phyloP scores from a whole-genome alignment of 1,284 basidiomycete genomes.

The Porodaedalea pini region DNA sequence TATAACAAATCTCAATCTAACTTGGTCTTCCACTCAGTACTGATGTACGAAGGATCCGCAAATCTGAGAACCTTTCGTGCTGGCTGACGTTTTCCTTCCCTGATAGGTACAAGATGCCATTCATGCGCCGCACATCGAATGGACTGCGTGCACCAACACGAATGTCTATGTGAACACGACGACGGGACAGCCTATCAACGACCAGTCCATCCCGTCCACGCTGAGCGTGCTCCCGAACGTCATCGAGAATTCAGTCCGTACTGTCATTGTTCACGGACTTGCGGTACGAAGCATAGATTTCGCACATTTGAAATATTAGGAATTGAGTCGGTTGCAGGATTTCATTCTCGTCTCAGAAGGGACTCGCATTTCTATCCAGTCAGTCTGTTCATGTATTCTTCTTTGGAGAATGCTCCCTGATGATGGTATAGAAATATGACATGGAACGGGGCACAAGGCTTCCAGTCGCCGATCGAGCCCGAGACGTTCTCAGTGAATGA shows the following conservation, averaged over 20 bases:
- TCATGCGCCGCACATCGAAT: conserved; percentile 54
- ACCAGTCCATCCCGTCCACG: conserved; percentile 36
- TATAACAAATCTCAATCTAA: conserved; percentile 21
- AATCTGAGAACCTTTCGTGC: background rate
- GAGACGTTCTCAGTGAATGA: conserved; percentile 36
- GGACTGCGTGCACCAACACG: conserved; percentile 43
- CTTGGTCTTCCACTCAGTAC: conserved; percentile 28
- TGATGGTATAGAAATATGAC: conserved; percentile 36
- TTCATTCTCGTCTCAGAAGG: conserved; percentile 55
- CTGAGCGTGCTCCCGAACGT: conserved; percentile 39
- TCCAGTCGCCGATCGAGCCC: conserved; percentile 36
- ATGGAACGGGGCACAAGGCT: conserved; percentile 38
- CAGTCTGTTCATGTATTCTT: background rate
- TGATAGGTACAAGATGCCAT: conserved; percentile 54
- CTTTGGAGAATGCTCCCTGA: background rate
- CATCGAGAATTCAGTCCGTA: conserved; percentile 39
- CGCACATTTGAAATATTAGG: conserved; percentile 4
- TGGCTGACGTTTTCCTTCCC: background rate
- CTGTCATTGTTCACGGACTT: conserved; percentile 34
- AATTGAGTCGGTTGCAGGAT: conserved; percentile 33
- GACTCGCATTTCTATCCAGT: conserved; percentile 57
- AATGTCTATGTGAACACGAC: conserved; percentile 45
- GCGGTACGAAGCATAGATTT: conserved; percentile 20
- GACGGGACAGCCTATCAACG: conserved; percentile 30
- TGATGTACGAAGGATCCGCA: conserved; percentile 35